A percentile compares a stretch with the other conserved stretches of the same genome.
These are phyloP conservation scores for Globisporangium spinosum DNA, from an alignment of 352 stramenopile genomes.

Conservation along the genomic window DNA sequence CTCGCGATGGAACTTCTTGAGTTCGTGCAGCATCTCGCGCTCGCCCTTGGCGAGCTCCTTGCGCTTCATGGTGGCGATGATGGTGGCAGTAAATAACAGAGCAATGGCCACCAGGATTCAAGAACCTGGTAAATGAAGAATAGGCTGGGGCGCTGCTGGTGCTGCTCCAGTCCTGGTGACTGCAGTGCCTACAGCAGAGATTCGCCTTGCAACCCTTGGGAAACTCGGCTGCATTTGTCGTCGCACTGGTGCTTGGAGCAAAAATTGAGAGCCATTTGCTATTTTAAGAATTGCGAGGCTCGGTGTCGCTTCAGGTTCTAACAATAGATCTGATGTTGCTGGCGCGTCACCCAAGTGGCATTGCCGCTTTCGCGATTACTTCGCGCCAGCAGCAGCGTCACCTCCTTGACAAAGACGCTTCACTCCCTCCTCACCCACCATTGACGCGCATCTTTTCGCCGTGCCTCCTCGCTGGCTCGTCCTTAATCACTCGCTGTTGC, in stretches of 20 bases:
- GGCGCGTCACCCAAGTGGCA: neutral
- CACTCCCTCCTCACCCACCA: neutral
- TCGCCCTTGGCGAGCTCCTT: slow-evolving; percentile 18
- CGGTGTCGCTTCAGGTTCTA: neutral
- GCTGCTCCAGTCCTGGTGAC: neutral
- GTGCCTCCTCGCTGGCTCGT: neutral
- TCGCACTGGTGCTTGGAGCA: neutral
- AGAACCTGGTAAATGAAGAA: neutral
- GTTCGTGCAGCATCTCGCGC: slow-evolving; percentile 65
- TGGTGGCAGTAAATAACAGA: neutral
- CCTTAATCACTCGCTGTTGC: neutral
- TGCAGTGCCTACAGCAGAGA: neutral
- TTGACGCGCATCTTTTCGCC: neutral
- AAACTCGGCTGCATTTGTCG: neutral
- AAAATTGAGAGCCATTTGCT: neutral
- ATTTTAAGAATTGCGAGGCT: neutral
- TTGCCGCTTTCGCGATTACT: neutral
- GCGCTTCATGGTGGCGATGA: neutral
- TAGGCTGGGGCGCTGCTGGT: neutral
- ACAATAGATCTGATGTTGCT: neutral
- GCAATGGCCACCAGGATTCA: neutral
- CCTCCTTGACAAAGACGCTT: neutral
- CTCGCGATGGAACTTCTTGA: slow-evolving; percentile 63
- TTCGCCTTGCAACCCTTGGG: neutral
- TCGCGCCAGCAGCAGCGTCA: neutral